These are phyloP conservation scores for Aquilaria sinensis DNA, from an alignment of 345 rosid genomes.

Conservation along the genomic window DNA sequence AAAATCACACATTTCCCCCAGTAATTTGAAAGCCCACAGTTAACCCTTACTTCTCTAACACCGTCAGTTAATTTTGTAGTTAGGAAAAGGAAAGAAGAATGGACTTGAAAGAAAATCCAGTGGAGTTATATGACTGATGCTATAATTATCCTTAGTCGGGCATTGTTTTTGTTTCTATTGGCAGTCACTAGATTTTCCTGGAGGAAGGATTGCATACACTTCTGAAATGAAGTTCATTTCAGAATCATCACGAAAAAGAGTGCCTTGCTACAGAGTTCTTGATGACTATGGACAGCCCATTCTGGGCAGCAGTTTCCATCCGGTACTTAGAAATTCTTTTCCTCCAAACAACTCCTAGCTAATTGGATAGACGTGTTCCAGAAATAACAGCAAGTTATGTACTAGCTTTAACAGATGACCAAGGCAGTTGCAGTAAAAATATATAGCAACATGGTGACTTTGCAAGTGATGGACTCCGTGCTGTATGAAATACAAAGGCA, in stretches of 20 bases:
- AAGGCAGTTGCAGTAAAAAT: slow-evolving; percentile 44
- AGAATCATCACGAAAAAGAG: slow-evolving; percentile 31
- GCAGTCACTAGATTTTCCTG: slow-evolving; percentile 52
- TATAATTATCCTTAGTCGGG: too few relatives aligned
- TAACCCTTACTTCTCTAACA: too few relatives aligned
- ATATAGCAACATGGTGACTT: slow-evolving; percentile 40
- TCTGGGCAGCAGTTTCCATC: slow-evolving; percentile 7
- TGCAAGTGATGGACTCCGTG: slow-evolving; percentile 41
- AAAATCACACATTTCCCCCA: too few relatives aligned
- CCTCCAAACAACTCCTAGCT: not conserved
- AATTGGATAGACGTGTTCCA: not conserved
- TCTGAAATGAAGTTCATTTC: slow-evolving; percentile 47
- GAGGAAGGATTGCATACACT: slow-evolving; percentile 59
- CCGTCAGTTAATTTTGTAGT: too few relatives aligned
- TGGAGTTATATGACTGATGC: too few relatives aligned
- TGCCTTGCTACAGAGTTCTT: slow-evolving; percentile 61
- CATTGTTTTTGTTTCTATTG: not conserved
- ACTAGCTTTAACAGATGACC: slow-evolving; percentile 21
- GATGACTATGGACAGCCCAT: slow-evolving; percentile 29
- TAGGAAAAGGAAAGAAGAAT: too few relatives aligned
- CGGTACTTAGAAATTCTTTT: slow-evolving; percentile 14
- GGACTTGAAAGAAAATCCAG: too few relatives aligned
- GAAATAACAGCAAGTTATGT: not conserved
- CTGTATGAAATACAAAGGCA: slow-evolving; percentile 57
- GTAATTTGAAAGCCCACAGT: too few relatives aligned